phyloP scores from a whole-genome alignment of 2,329 filamentous ascomycete species.

The Paecilomyces variotii region DNA sequence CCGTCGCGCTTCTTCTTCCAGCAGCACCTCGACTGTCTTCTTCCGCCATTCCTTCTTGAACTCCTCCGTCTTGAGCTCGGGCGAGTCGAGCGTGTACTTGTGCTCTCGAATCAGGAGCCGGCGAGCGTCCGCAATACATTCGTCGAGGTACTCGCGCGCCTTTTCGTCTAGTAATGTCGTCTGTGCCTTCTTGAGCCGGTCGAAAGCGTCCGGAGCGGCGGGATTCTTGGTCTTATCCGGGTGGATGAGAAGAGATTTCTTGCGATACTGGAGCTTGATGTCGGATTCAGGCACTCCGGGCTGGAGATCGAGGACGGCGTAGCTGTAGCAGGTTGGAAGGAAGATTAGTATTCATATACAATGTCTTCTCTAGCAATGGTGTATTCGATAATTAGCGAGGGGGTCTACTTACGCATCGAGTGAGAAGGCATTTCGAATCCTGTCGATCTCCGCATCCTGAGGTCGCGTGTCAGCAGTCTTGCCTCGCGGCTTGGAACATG shows the following conservation, averaged over 20 bases:
- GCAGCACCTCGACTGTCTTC: not conserved
- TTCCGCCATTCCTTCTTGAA: constrained; percentile 65
- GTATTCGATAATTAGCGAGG: not conserved
- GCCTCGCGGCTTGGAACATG: not conserved
- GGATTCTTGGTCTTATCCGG: constrained; percentile 95
- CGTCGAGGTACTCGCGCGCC: constrained; percentile 75
- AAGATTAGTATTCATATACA: not conserved
- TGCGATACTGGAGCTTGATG: constrained; percentile 90
- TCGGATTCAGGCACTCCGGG: constrained; percentile 92
- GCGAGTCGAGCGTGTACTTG: constrained; percentile 83
- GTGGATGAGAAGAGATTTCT: constrained; percentile 97
- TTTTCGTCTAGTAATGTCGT: constrained; percentile 90
- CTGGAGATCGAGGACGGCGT: constrained; percentile 90
- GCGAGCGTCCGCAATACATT: constrained; percentile 90
- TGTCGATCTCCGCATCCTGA: constrained; percentile 89
- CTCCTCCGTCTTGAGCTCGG: constrained; percentile 69
- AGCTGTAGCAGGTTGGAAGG: constrained; percentile 41
- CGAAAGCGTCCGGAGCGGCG: constrained; percentile 86
- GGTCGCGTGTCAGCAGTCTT: constrained; percentile 11
- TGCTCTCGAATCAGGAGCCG: constrained; percentile 90
- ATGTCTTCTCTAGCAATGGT: not conserved
- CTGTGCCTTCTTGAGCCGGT: constrained; percentile 92
- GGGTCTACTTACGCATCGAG: constrained; percentile 55
- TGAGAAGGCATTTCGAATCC: constrained; percentile 84
- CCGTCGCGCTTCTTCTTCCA: not conserved